Base-by-base conservation (phyloP, 495 filamentous ascomycete species). In the Daldinia bambusicola region DNA sequence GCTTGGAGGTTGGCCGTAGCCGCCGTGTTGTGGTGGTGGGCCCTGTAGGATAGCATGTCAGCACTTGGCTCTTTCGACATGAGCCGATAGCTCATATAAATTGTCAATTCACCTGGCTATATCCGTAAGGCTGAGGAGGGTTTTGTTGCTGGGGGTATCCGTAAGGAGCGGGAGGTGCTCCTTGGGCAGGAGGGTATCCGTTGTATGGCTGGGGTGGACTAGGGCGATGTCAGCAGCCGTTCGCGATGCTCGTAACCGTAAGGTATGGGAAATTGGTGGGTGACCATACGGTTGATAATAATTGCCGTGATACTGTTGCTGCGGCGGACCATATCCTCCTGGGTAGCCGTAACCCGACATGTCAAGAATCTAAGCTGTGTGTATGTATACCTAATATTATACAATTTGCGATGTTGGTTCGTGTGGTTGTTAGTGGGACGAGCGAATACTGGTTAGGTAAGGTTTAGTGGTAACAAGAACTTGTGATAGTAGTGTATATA, bases 111-210 rank as follows among this genome's bases (percentile, higher is more conserved):
- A 77, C 75, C 73, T 73, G 76, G 40, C 51, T 67, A 55, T 78
- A 80, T 51, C 58, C 69, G 56, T 78, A 71, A 36, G 71, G 75
- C 53, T 80, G 80, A 34, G 78, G 82, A 31, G 79, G 82, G 22
- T 78, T 14, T 16, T 26, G 78, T 2, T 76, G 80, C 63, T 85
- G 84, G 51, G 82, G 79, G 68, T 85, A 87, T 51, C 79, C 80
- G 71, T 83, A 84, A 0, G 74, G 72, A 34, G 76, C 67, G 1
- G 77, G 75, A 22, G 70, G 71, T 18, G 60, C 66, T 60, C 63
- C 75, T 58, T 79, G 80, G 31, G 75, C 77, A 61, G 78, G 81
- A 38, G 82, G 79, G 73, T 81, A 80, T 51, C 78, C 77, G 69
- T 76, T 79, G 43, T 80, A 80, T 45, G 52, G 67, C 34, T 76